These are phyloP conservation scores for Babesia divergens DNA, from an alignment of 169 alveolate species.

Conservation along the genomic window DNA sequence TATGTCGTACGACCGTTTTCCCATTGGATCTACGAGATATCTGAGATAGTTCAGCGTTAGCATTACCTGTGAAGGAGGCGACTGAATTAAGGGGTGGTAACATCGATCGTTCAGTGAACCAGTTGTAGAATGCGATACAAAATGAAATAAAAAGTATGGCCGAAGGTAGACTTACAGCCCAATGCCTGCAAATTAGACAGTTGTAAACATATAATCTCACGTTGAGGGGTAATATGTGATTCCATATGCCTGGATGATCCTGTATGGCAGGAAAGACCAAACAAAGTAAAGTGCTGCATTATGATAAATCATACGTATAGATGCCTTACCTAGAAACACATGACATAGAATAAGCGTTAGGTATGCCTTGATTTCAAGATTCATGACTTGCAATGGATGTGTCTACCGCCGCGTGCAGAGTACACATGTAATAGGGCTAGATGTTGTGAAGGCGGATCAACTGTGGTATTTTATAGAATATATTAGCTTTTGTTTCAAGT, in stretches of 20 bases:
- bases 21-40: neutral
- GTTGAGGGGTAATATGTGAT: slow-evolving; percentile 62
- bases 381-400: slow-evolving; percentile 22
- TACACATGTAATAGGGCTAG: too few relatives aligned
- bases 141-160: neutral
- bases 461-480: too few relatives aligned
- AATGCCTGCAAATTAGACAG: slow-evolving; percentile 33
- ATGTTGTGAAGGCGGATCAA: too few relatives aligned
- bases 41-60: neutral
- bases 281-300: slow-evolving; percentile 46
- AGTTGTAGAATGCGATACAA: slow-evolving; percentile 2
- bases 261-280: slow-evolving; percentile 59
- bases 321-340: slow-evolving; percentile 29
- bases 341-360: slow-evolving; percentile 4
- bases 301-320: neutral
- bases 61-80: slow-evolving; percentile 27
- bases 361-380: slow-evolving; percentile 49
- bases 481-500: too few relatives aligned
- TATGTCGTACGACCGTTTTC: neutral
- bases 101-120: slow-evolving; percentile 40
- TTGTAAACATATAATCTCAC: neutral
- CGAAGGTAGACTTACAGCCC: slow-evolving; percentile 57
- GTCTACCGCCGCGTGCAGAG: too few relatives aligned
- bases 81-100: slow-evolving; percentile 46
- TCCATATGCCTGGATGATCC: slow-evolving; percentile 33